Evolutionary conservation across 2,329 filamentous ascomycete species (phyloP).

Genomic region (Xylariaceae sp.): DNA sequence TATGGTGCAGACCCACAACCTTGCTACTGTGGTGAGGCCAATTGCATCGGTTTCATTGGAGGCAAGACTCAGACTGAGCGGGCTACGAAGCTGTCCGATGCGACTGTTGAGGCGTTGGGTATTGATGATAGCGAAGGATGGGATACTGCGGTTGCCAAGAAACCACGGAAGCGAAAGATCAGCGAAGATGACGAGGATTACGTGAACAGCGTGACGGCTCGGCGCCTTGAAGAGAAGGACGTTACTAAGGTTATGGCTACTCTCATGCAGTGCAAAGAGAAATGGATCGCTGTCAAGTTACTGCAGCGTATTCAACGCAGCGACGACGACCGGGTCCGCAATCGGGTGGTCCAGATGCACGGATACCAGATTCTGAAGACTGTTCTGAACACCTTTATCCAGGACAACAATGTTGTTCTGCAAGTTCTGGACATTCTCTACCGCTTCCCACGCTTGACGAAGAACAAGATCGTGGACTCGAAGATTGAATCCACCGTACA

Average conservation of each 20-base stretch:
- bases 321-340: slow-evolving; percentile 79
- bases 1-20: slow-evolving; percentile 96
- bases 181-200: slow-evolving; percentile 94
- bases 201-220: slow-evolving; percentile 62
- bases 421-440: slow-evolving; percentile 88
- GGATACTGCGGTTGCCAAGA: slow-evolving; percentile 86
- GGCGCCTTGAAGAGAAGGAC: slow-evolving; percentile 31
- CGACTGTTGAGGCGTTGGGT: slow-evolving; percentile 89
- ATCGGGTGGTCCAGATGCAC: slow-evolving; percentile 91
- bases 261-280: slow-evolving; percentile 96
- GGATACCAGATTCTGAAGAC: slow-evolving; percentile 93
- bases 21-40: slow-evolving; percentile 91
- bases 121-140: slow-evolving; percentile 90
- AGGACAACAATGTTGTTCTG: slow-evolving; percentile 83
- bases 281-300: slow-evolving; percentile 97
- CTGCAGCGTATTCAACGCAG: slow-evolving; percentile 82
- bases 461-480: slow-evolving; percentile 95
- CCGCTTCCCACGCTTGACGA: slow-evolving; percentile 80
- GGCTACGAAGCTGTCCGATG: slow-evolving; percentile 82
- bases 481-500: slow-evolving; percentile 84
- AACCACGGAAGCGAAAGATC: slow-evolving; percentile 84
- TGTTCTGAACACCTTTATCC: slow-evolving; percentile 74
- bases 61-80: slow-evolving; percentile 97
- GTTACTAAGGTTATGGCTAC: slow-evolving; percentile 53
- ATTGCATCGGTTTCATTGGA: slow-evolving; percentile 94